Percentiles rank a stretch among this genome's conserved stretches.
Conservation (phyloP, 768 basidiomycete genomes). For the Kondoa subrosea region DNA sequence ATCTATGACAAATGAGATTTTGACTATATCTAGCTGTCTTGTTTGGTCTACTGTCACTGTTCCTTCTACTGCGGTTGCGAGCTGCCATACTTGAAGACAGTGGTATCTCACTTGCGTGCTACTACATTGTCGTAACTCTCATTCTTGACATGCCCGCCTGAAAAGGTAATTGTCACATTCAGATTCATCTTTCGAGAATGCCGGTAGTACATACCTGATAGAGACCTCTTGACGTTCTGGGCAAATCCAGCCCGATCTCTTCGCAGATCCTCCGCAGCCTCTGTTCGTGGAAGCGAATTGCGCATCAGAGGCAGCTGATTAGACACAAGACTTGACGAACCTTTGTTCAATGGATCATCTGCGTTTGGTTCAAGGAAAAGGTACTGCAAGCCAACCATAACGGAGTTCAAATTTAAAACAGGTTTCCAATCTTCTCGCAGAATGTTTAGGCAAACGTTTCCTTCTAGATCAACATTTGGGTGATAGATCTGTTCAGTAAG, state of each 20-base stretch:
- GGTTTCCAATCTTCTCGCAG: slow-evolving; percentile 99
- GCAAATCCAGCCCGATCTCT: slow-evolving; percentile 70
- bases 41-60: neutral
- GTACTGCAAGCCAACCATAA: slow-evolving; percentile 97
- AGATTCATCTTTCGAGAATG: no score
- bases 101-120: no score
- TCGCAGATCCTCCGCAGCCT: slow-evolving; percentile 86
- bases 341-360: slow-evolving; percentile 96
- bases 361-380: slow-evolving; percentile 97
- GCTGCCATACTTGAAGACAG: no score
- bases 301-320: neutral
- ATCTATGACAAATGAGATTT: neutral
- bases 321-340: slow-evolving; percentile 37
- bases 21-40: neutral
- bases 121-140: slow-evolving; percentile 60
- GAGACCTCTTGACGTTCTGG: slow-evolving; percentile 66
- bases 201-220: no score
- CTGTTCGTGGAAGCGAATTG: slow-evolving; percentile 37
- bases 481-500: slow-evolving; percentile 65
- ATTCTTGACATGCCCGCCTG: slow-evolving; percentile 62
- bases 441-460: slow-evolving; percentile 96
- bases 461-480: slow-evolving; percentile 93
- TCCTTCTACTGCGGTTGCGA: no score
- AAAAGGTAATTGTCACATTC: no score
- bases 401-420: slow-evolving; percentile 87